phyloP scores from a whole-genome alignment of 2,329 filamentous ascomycete genomes.

The Colletotrichum musicola region DNA sequence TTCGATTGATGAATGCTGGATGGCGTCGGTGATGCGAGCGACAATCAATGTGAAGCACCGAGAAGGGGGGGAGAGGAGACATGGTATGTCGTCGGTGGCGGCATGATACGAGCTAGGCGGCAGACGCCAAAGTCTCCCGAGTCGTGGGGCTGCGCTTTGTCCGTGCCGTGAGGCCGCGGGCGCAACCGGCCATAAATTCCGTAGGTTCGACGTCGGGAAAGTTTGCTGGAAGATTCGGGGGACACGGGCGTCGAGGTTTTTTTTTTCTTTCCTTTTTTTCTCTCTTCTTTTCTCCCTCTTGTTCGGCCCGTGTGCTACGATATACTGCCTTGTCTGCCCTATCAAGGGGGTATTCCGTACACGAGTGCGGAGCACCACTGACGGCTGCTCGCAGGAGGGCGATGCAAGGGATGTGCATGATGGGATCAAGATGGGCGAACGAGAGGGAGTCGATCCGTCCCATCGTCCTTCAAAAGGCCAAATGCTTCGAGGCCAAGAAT shows the following conservation, averaged over 20 bases:
- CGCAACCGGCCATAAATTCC: not conserved
- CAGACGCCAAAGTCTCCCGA: conserved; percentile 32
- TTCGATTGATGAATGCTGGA: too few species aligned
- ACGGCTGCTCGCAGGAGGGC: not conserved
- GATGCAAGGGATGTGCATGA: conserved; percentile 8
- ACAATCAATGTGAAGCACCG: not conserved
- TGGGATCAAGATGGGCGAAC: not conserved
- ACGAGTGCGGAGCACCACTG: not conserved
- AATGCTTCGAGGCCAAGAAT: not conserved
- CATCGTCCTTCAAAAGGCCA: not conserved
- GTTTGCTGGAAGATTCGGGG: conserved; percentile 32
- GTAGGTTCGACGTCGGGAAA: conserved; percentile 3
- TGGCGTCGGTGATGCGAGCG: not conserved
- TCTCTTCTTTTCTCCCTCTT: too few species aligned
- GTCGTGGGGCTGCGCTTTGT: conserved; percentile 20
- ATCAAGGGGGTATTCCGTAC: too few species aligned
- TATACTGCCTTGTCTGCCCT: too few species aligned
- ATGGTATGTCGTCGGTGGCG: not conserved
- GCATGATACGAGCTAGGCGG: conserved; percentile 23
- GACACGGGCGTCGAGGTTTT: not conserved
- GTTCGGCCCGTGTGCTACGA: too few species aligned
- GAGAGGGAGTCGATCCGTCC: conserved; percentile 14
- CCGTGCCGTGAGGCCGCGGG: conserved; percentile 1
- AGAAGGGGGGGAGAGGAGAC: not conserved
- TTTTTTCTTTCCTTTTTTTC: too few species aligned